These are phyloP conservation scores for Lactifluus volemus DNA, from an alignment of 768 basidiomycete species.

Conservation along the genomic window DNA sequence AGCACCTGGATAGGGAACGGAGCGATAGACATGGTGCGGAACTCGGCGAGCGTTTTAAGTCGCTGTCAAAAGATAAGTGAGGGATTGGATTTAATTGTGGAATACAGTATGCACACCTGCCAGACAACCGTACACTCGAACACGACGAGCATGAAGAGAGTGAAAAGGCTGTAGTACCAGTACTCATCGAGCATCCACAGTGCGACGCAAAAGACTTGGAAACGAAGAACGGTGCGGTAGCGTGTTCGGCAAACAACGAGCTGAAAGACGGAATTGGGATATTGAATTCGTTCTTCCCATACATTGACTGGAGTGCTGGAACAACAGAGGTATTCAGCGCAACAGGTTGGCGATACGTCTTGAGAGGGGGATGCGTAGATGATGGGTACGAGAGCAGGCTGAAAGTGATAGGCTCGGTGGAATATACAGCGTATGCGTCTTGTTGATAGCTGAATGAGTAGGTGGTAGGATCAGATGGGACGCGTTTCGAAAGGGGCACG, in stretches of 20 bases:
- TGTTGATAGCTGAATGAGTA: slow-evolving; percentile 93
- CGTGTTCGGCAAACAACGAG: slow-evolving; percentile 90
- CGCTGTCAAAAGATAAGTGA: slow-evolving; percentile 43
- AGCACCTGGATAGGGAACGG: slow-evolving; percentile 83
- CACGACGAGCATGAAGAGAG: slow-evolving; percentile 94
- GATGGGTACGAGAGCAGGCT: slow-evolving; percentile 83
- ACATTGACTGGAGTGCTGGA: slow-evolving; percentile 50
- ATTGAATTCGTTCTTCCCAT: slow-evolving; percentile 92
- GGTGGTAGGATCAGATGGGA: slow-evolving; percentile 43
- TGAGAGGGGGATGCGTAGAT: slow-evolving; percentile 57
- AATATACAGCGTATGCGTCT: slow-evolving; percentile 77
- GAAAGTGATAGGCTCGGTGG: slow-evolving; percentile 54
- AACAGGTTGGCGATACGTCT: slow-evolving; percentile 51
- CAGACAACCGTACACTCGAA: slow-evolving; percentile 99
- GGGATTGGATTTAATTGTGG: neutral
- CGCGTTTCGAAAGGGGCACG: slow-evolving; percentile 61
- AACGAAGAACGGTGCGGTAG: slow-evolving; percentile 99
- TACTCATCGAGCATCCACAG: slow-evolving; percentile 98
- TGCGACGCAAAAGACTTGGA: slow-evolving; percentile 96
- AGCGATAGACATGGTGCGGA: slow-evolving; percentile 91
- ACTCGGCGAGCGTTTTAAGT: slow-evolving; percentile 87
- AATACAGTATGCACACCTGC: slow-evolving; percentile 54
- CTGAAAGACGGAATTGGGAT: slow-evolving; percentile 94
- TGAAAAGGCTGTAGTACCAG: slow-evolving; percentile 98
- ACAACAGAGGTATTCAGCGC: slow-evolving; percentile 44